Conservation (phyloP, 2,329 filamentous ascomycete species). For the Chaetomium sp. region DNA sequence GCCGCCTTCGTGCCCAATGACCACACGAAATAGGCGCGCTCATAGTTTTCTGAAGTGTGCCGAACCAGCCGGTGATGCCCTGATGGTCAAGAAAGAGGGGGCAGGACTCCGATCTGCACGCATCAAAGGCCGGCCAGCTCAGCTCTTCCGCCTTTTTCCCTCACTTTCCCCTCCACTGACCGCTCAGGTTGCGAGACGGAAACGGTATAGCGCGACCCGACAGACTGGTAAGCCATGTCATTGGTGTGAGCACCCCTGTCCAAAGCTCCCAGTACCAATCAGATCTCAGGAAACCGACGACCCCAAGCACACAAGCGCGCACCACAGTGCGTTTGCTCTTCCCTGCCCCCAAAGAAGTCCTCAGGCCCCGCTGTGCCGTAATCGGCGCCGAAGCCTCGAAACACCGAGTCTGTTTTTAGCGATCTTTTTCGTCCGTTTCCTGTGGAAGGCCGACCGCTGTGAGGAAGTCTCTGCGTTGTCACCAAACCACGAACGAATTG, state of each 20-base stretch:
- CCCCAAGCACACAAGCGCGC: slow-evolving; percentile 1
- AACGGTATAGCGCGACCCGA: slow-evolving; percentile 7
- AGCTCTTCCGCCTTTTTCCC: not conserved
- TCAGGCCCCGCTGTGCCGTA: slow-evolving; percentile 10
- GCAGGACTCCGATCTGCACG: not conserved
- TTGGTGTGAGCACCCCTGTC: not conserved
- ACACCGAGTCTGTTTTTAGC: slow-evolving; percentile 12
- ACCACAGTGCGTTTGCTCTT: not conserved
- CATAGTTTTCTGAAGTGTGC: not conserved
- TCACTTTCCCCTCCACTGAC: not conserved
- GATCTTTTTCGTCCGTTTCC: not conserved
- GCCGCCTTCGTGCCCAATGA: slow-evolving; percentile 7
- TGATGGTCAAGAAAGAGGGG: not conserved
- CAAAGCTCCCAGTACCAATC: slow-evolving; percentile 2
- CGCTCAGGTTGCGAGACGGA: not conserved
- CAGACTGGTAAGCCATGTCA: slow-evolving; percentile 1
- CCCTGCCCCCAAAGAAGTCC: not conserved
- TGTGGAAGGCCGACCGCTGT: not conserved
- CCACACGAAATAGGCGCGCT: slow-evolving; percentile 11
- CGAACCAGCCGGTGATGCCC: not conserved
- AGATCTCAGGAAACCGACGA: not conserved
- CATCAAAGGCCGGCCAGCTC: not conserved
- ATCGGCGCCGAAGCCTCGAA: slow-evolving; percentile 14
- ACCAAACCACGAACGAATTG: no score
- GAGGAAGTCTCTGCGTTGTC: no score